Conservation (phyloP, 306 rosid genomes). For the Rosa rugosa region DNA sequence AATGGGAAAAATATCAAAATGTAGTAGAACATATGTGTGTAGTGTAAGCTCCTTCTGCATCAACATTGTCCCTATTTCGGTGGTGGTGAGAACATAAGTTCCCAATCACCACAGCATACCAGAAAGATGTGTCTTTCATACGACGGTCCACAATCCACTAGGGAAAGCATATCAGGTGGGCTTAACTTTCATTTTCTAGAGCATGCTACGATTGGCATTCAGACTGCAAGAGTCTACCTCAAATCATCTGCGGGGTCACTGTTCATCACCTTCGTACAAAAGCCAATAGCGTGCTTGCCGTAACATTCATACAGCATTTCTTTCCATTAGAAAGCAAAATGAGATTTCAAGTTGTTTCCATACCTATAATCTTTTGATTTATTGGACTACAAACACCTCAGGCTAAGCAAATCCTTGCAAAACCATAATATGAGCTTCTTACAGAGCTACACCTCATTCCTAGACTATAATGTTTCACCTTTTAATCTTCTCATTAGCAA, state of each 20-base stretch:
- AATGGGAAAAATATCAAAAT: not conserved
- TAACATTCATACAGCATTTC: not conserved
- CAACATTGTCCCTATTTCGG: not conserved
- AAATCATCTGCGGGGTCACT: not conserved
- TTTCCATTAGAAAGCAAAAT: not conserved
- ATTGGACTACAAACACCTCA: not conserved
- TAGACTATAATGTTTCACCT: not conserved
- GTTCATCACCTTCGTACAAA: not conserved
- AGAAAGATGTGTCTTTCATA: not conserved
- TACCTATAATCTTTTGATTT: not conserved
- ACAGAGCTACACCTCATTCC: conserved; percentile 1
- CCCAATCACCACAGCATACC: not conserved
- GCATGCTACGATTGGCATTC: not conserved
- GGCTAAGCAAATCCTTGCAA: not conserved
- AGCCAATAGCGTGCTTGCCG: not conserved
- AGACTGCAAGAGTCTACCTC: not conserved
- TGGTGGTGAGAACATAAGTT: not conserved
- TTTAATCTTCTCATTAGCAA: not conserved
- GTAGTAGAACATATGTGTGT: too few relatives aligned
- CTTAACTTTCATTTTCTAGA: not conserved
- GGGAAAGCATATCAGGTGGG: not conserved
- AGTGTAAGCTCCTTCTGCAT: not conserved
- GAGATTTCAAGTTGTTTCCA: not conserved
- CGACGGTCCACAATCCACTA: not conserved
- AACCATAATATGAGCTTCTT: not conserved